Percentiles rank a stretch among this genome's conserved stretches.
Evolutionary conservation across 345 rosid species (phyloP).

Genomic region (Cochlearia excelsa): DNA sequence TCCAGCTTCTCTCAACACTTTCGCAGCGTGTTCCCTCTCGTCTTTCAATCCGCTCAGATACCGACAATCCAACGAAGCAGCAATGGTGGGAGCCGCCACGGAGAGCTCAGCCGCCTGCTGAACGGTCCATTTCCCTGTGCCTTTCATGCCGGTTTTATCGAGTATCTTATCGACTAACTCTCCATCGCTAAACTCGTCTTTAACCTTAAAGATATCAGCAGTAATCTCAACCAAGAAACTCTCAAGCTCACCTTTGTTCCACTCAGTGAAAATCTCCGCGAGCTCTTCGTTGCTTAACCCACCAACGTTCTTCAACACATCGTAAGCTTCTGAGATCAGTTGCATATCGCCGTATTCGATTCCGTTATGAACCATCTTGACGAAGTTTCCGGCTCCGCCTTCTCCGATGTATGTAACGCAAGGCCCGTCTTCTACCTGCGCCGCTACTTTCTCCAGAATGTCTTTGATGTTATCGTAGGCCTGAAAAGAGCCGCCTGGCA

Average conservation of each 20-base stretch:
- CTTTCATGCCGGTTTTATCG: conserved; percentile 98
- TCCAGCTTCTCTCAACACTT: conserved; percentile 69
- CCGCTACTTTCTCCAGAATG: conserved; percentile 71
- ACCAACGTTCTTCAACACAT: conserved; percentile 85
- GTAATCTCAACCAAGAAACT: conserved; percentile 92
- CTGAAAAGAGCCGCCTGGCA: conserved; percentile 88
- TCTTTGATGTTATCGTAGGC: conserved; percentile 75
- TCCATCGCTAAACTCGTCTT: conserved; percentile 63
- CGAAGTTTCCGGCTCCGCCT: conserved; percentile 97
- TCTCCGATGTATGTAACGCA: conserved; percentile 92
- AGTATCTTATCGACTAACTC: conserved; percentile 88
- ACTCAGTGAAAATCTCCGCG: conserved; percentile 65
- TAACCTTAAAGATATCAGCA: conserved; percentile 76
- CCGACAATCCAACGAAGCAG: conserved; percentile 88
- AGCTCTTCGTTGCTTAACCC: conserved; percentile 68
- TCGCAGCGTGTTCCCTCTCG: conserved; percentile 69
- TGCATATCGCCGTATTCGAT: conserved; percentile 99
- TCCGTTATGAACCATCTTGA: conserved; percentile 98
- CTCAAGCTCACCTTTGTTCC: conserved; percentile 87
- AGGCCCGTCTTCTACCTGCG: conserved; percentile 97
- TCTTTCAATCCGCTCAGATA: conserved; percentile 92
- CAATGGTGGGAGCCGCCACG: conserved; percentile 96
- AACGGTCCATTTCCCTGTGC: conserved; percentile 97
- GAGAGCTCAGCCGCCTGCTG: conserved; percentile 98
- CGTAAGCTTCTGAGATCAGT: conserved; percentile 87